phyloP scores from a whole-genome alignment of 805 yeast genomes.

The Priceomyces castillae region DNA sequence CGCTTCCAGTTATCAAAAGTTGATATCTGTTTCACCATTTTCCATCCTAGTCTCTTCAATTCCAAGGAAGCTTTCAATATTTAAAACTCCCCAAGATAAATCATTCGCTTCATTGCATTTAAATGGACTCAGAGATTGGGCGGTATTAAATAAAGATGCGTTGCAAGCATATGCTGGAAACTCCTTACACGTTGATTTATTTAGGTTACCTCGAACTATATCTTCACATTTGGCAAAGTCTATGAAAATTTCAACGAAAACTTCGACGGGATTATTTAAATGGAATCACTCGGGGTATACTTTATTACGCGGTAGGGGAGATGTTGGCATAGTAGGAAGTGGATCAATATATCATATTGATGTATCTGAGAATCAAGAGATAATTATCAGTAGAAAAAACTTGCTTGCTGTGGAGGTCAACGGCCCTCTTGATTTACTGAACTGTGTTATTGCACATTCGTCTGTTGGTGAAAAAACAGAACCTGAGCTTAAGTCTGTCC shows the following conservation, averaged over 20 bases:
- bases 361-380: constrained; percentile 45
- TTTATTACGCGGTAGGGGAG: constrained; percentile 57
- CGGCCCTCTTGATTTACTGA: constrained; percentile 46
- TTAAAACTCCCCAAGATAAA: constrained; percentile 21
- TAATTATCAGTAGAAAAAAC: constrained; percentile 44
- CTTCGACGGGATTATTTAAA: constrained; percentile 40
- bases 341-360: constrained; percentile 52
- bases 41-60: constrained; percentile 43
- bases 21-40: constrained; percentile 48
- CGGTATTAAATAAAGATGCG: constrained; percentile 46
- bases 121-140: constrained; percentile 67
- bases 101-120: constrained; percentile 45
- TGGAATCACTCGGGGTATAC: constrained; percentile 43
- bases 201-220: constrained; percentile 37
- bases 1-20: constrained; percentile 43
- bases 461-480: not conserved
- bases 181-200: constrained; percentile 41
- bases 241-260: constrained; percentile 18
- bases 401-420: constrained; percentile 51
- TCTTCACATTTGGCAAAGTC: constrained; percentile 30
- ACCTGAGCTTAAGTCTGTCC: not conserved
- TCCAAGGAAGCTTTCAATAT: constrained; percentile 15
- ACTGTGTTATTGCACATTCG: constrained; percentile 8
- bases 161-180: constrained; percentile 54
- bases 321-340: constrained; percentile 50